Evolutionary conservation across 2,329 filamentous ascomycete species (phyloP), one percentile per base, ranked within the genome.

Genomic region (Fusarium sp.): DNA sequence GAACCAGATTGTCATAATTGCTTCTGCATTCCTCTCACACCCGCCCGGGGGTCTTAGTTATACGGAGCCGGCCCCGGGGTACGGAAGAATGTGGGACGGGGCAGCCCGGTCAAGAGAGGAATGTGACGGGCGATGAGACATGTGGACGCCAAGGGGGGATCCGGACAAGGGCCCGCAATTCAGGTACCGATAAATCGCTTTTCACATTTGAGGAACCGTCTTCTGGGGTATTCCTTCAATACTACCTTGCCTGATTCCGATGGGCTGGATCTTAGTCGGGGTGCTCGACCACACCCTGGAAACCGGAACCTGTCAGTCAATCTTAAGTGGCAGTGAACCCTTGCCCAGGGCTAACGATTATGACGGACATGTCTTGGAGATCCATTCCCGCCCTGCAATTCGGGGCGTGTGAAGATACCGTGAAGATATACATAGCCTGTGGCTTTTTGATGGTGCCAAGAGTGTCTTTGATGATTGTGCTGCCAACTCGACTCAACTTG

Each of bases 401-500:
- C 26, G 36, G 63, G 67, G 60, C 22, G 59, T 67, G 66, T 59
- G 45, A 64, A 55, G 44, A 72, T 60, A 35, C 59, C 42, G 45
- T 61, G 60, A 63, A 56, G 69, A 62, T 74, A 68, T 44, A 54
- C 48, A 45, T 24, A 38, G 54, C 8, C 20, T 45, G 70, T 71
- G 70, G 72, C 67, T 69, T 68, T 41, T 60, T 44, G 57, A 53
- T 64, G 58, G 60, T 63, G 64, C 59, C 59, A 63, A 51, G 36
- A 45, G 55, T 66, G 69, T 74, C 74, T 66, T 53, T 69, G 35
- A 59, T 58, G 64, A 53, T 82, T 55, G 83, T 41, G 42, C 66
- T 45, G 32, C 32, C 35, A 36, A 41, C 30, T 55, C 32, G 17
- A 69, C 45, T 89, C 38, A 77, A 89, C 35, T 75, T 90, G 84